Base-by-base conservation (phyloP, 202 grass and related monocot genomes). In the Panicum hallii region DNA sequence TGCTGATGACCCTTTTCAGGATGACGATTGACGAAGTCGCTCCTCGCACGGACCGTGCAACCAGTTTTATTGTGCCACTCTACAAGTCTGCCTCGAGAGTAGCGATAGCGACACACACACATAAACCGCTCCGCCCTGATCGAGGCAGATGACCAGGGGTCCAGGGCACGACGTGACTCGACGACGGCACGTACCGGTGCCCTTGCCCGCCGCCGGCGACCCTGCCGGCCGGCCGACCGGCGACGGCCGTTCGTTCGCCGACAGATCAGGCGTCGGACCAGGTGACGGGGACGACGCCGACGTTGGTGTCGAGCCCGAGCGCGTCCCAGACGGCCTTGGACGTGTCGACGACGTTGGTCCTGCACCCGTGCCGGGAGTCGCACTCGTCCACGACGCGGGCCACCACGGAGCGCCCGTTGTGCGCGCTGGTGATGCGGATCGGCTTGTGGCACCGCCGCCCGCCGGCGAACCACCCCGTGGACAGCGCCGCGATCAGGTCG, bases 361-460 rank as follows among this genome's bases (percentile, higher is more conserved):
- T 7, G 67, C 88, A 93, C 1, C 91, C 88, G 0, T 22, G 32
- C 0, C 17, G 1, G 9, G 91, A 80, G 75, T 93, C 91, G 70
- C 91, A 90, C 79, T 93, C 88, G 75, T 90, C 91, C 34, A 93
- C 91, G 0, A 93, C 85, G 7, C 1, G 20, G 3, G 85, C 88
- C 28, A 26, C 43, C 61, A 93, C 85, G 46, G 77, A 17, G 12
- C 63, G 57, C 5, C 87, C 79, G 23, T 20, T 70, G 0, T 40
- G 5, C 9, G 0, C 6, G 81, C 79, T 83, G 4, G 82, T 81
- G 73, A 92, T 89, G 34, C 54, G 10, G 44, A 93, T 88, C 4
- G 9, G 45, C 82, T 54, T 77, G 38, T 61, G 22, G 63, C 91
- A 93, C 16, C 88, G 85, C 1, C 30, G 43, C 13, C 75, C 75